Conservation (phyloP, 2,329 filamentous ascomycete species). For the Hymenoscyphus occultus region DNA sequence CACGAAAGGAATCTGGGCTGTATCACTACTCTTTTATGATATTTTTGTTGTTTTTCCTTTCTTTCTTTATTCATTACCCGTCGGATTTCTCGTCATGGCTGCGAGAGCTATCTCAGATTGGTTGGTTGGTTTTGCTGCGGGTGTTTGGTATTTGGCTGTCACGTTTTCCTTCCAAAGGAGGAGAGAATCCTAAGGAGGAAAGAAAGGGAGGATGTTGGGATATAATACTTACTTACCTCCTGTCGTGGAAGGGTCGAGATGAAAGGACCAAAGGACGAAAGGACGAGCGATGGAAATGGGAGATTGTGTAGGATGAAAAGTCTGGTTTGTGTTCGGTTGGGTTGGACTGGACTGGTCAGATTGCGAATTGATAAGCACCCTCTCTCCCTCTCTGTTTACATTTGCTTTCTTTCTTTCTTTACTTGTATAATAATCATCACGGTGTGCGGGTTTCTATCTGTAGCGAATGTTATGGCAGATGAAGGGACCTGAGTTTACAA, state of each 20-base stretch:
- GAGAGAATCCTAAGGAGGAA: too few relatives aligned
- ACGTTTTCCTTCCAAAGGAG: too few relatives aligned
- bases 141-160: not conserved
- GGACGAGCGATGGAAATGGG: not conserved
- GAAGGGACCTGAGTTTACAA: too few relatives aligned
- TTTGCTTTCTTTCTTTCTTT: too few relatives aligned
- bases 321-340: not conserved
- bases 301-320: slow-evolving; percentile 10
- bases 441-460: not conserved
- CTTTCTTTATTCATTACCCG: slow-evolving; percentile 1
- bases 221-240: slow-evolving; percentile 6
- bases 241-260: not conserved
- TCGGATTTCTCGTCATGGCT: too few relatives aligned
- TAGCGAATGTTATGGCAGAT: too few relatives aligned
- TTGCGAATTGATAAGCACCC: not conserved
- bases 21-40: slow-evolving; percentile 29
- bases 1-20: slow-evolving; percentile 14
- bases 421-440: not conserved
- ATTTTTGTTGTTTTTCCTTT: not conserved
- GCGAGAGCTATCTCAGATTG: not conserved
- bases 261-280: not conserved
- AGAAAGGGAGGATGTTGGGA: not conserved
- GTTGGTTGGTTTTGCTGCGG: not conserved
- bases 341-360: not conserved
- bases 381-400: slow-evolving; percentile 2